phyloP scores from a whole-genome alignment of 371 early-diverging fungal genomes.

The Mycotypha africana region DNA sequence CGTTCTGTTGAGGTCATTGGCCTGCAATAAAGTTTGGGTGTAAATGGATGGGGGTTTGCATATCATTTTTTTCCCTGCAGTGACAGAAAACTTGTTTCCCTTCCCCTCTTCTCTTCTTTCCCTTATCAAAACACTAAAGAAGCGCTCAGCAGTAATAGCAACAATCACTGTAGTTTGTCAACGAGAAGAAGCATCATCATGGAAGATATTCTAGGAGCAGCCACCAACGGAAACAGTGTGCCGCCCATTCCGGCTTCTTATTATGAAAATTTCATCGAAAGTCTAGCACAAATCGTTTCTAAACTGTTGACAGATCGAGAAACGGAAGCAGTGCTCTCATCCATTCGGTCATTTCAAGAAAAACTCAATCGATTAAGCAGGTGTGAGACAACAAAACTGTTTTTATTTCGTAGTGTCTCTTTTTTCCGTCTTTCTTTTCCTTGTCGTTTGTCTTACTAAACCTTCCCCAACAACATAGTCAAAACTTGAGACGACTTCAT shows the following conservation, averaged over 20 bases:
- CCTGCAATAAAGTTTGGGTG: too few species aligned
- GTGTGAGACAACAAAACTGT: slow-evolving; percentile 19
- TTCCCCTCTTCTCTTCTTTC: neutral
- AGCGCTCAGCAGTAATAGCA: too few species aligned
- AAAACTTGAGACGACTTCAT: slow-evolving; percentile 54
- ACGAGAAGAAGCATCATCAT: too few species aligned
- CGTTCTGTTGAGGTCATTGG: too few species aligned
- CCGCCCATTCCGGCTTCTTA: slow-evolving; percentile 29
- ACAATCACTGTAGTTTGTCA: too few species aligned
- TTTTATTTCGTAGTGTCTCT: neutral
- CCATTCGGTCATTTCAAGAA: slow-evolving; percentile 68
- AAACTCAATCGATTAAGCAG: slow-evolving; percentile 64
- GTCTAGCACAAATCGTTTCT: slow-evolving; percentile 69
- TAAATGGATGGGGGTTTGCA: too few species aligned
- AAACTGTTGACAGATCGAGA: slow-evolving; percentile 78
- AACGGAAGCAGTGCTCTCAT: slow-evolving; percentile 64
- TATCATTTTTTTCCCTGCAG: too few species aligned
- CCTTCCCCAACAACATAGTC: slow-evolving; percentile 23
- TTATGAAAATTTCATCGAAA: slow-evolving; percentile 76
- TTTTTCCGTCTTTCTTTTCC: neutral
- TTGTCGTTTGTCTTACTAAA: too few species aligned
- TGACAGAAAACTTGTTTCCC: neutral
- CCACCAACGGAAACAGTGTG: neutral
- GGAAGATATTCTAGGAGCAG: neutral
- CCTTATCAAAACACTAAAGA: neutral